phyloP scores from a whole-genome alignment of 2,329 filamentous ascomycete genomes.

The Scolecobasidium constrictum region DNA sequence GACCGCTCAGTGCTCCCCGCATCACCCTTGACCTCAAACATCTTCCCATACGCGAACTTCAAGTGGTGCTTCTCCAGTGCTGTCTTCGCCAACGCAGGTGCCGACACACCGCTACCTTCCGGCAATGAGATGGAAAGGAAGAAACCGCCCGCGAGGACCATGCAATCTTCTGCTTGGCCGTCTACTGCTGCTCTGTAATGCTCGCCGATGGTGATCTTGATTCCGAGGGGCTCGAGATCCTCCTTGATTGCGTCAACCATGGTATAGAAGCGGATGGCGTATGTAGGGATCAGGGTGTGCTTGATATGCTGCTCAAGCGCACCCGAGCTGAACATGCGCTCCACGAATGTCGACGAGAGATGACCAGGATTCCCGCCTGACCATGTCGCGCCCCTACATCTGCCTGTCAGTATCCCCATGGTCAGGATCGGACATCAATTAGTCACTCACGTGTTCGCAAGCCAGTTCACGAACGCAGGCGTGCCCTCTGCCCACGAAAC shows the following conservation, averaged over 20 bases:
- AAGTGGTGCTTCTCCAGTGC: neutral
- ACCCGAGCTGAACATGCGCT: constrained; percentile 41
- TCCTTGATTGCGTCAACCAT: constrained; percentile 49
- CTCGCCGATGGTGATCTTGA: constrained; percentile 21
- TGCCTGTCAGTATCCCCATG: neutral
- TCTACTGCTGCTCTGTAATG: neutral
- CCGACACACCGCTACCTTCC: neutral
- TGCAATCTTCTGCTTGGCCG: too few relatives aligned
- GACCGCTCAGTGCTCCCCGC: neutral
- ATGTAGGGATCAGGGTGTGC: constrained; percentile 43
- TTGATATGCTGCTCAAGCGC: constrained; percentile 44
- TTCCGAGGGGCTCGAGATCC: constrained; percentile 52
- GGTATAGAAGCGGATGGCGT: constrained; percentile 39
- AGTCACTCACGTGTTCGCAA: neutral
- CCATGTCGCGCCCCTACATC: constrained; percentile 37
- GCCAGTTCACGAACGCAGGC: neutral
- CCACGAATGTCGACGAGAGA: constrained; percentile 46
- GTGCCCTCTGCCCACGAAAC: constrained; percentile 72
- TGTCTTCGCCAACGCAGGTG: neutral
- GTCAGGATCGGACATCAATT: neutral
- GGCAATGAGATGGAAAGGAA: neutral
- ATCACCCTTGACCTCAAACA: neutral
- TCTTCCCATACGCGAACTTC: constrained; percentile 1
- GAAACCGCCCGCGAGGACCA: neutral
- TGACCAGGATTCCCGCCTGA: constrained; percentile 52